phyloP scores from a whole-genome alignment of 257 asterid genomes.

The Cruciata laevipes region DNA sequence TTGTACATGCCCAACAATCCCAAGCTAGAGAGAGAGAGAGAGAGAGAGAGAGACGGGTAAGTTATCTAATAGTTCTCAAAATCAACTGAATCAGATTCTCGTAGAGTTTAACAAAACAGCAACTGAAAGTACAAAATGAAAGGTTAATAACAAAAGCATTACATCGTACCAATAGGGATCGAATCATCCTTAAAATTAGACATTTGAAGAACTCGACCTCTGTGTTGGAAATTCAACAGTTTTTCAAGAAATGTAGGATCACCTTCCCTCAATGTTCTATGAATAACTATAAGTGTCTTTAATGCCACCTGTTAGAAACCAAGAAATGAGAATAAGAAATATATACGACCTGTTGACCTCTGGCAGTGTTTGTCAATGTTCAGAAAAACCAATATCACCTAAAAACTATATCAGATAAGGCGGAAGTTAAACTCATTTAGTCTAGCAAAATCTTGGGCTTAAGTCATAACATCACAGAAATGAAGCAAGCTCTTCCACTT shows the following conservation, averaged over 20 bases:
- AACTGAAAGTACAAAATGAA: conserved; percentile 7
- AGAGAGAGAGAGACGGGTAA: background rate
- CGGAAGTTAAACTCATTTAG: background rate
- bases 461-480: background rate
- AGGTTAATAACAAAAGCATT: background rate
- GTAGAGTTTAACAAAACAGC: background rate
- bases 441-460: background rate
- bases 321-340: background rate
- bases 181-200: conserved; percentile 94
- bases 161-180: conserved; percentile 61
- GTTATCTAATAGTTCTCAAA: background rate
- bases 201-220: conserved; percentile 79
- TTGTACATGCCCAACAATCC: too few relatives aligned
- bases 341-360: background rate
- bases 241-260: conserved; percentile 88
- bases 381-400: background rate
- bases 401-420: too few relatives aligned
- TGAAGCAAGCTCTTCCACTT: too few relatives aligned
- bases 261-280: conserved; percentile 84
- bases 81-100: background rate
- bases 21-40: conserved; percentile 56
- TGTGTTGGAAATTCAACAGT: conserved; percentile 68
- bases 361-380: background rate
- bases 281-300: conserved; percentile 76
- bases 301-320: conserved; percentile 59